Evolutionary conservation across 1,284 basidiomycete genomes (phyloP).

Genomic region (Melampsora larici-populina): DNA sequence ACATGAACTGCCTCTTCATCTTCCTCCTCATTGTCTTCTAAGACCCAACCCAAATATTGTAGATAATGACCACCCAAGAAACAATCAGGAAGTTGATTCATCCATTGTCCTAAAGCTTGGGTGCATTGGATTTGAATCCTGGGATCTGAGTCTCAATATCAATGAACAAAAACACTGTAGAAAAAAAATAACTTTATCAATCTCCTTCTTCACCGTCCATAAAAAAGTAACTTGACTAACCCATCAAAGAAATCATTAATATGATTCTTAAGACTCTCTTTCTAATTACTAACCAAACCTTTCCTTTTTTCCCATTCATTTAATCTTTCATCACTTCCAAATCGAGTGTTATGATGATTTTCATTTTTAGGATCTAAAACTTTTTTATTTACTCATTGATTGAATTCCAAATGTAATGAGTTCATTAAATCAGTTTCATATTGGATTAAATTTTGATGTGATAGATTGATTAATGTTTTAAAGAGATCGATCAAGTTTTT

Average conservation of each 20-base stretch:
- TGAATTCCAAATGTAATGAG: conserved; percentile 80
- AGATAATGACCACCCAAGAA: conserved; percentile 83
- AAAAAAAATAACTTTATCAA: conserved; percentile 7
- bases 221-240: too few species aligned
- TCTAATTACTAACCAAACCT: conserved; percentile 67
- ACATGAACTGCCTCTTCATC: background rate
- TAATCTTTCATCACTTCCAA: conserved; percentile 58
- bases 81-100: conserved; percentile 78
- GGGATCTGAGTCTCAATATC: conserved; percentile 89
- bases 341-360: background rate
- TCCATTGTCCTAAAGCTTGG: conserved; percentile 83
- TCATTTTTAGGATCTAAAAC: conserved; percentile 59
- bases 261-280: too few species aligned
- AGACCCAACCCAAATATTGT: conserved; percentile 89
- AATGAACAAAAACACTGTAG: conserved; percentile 89
- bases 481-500: too few species aligned
- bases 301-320: conserved; percentile 77
- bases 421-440: conserved; percentile 74
- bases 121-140: conserved; percentile 90
- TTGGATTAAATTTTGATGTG: too few species aligned
- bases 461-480: too few species aligned
- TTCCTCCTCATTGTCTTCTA: conserved; percentile 53
- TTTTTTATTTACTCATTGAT: conserved; percentile 81
- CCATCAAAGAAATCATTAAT: too few species aligned
- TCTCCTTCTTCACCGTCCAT: background rate